Base-by-base conservation (phyloP, 1,284 basidiomycete species). In the Neonothopanus nambi region DNA sequence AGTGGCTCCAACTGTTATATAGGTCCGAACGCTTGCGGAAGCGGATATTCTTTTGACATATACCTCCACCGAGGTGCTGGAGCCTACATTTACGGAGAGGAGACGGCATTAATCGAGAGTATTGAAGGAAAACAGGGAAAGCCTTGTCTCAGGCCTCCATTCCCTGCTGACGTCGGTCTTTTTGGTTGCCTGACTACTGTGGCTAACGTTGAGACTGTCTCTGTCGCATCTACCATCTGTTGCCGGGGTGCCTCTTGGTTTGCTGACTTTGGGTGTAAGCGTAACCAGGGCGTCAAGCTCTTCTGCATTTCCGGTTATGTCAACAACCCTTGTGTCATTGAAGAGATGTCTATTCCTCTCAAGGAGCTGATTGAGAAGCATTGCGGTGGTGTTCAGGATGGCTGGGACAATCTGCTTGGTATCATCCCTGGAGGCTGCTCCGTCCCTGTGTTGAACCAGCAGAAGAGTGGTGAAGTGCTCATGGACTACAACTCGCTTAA, bases 401-500 rank as follows among this genome's bases (percentile, higher is more conserved):
- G 96, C 17, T 98, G 96, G 96, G 87, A 97, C 67, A 98, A 99
- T 74, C 72, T 98, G 35, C 80, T 95, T 5, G 96, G 95, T 40
- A 94, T 98, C 65, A 85, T 98, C 49, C 95, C 96, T 5, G 95
- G 96, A 59, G 96, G 96, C 44, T 90, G 89, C 56, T 98, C 95
- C 9, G 96, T 98, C 1, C 96, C 96, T n/a, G 86, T 98, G 52
- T 75, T 98, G 54, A 93, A 93, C 17, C 91, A 86, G 58, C 75
- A 87, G 64, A 81, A 81, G 59, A 94, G 90, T 63, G 84, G 84
- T 54, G 88, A 93, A 68, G 93, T 93, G 4, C 39, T 57, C 57
- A 99, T 99, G 96, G 96, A 99, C 76, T 99, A 91, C 70, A 97
- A 99, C 74, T 98, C 95, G 6, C 81, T 98, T 56, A 96, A 96